Evolutionary conservation across 495 filamentous ascomycete genomes (phyloP).

Genomic region (Neurospora sp.): DNA sequence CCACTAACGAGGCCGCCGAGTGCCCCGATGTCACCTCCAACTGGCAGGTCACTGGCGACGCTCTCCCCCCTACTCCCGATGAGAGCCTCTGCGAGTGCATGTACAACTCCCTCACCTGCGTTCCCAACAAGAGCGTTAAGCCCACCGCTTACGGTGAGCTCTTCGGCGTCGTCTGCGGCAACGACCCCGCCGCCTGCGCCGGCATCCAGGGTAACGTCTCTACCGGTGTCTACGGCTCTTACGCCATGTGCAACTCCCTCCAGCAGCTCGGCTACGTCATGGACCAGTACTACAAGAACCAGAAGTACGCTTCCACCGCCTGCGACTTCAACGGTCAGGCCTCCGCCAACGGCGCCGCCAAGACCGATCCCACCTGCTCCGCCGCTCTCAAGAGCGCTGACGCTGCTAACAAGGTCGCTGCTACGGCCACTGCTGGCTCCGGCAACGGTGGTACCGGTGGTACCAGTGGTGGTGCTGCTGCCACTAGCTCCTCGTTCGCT

Average conservation of each 20-base stretch:
- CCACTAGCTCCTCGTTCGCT: conserved; percentile 23
- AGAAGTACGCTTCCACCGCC: conserved; percentile 44
- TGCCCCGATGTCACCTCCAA: conserved; percentile 56
- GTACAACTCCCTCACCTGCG: conserved; percentile 58
- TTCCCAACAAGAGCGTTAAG: conserved; percentile 39
- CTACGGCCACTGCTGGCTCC: conserved; percentile 34
- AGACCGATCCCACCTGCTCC: conserved; percentile 10
- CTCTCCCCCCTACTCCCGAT: conserved; percentile 74
- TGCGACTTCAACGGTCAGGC: conserved; percentile 60
- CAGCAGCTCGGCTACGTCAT: conserved; percentile 75
- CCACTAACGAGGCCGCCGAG: conserved; percentile 62
- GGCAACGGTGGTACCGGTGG: conserved; percentile 22
- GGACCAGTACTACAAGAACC: conserved; percentile 66
- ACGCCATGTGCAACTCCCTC: conserved; percentile 73
- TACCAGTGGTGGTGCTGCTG: conserved; percentile 20
- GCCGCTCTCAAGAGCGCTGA: conserved; percentile 12
- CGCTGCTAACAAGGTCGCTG: conserved; percentile 34
- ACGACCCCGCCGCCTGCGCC: conserved; percentile 42
- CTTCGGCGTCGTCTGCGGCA: conserved; percentile 65
- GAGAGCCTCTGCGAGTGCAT: conserved; percentile 71
- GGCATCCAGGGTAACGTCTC: conserved; percentile 63
- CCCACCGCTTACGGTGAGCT: conserved; percentile 49
- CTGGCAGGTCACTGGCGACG: conserved; percentile 59
- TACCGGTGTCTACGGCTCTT: conserved; percentile 73
- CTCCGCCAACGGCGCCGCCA: conserved; percentile 5